Evolutionary conservation across 192 early-diverging fungal genomes (phyloP).

Genomic region (Backusella macrospora): DNA sequence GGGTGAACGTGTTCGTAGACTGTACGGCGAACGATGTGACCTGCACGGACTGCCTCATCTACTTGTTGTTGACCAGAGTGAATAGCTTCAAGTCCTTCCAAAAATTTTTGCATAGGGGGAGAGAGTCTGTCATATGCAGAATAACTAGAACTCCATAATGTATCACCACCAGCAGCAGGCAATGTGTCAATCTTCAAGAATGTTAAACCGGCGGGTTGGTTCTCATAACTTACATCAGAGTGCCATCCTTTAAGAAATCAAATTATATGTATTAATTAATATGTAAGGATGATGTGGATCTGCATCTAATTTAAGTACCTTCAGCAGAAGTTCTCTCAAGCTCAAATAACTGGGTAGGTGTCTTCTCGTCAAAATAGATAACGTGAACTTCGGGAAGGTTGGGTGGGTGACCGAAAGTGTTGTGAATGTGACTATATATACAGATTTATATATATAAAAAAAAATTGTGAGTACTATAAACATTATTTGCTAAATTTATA

Average conservation of each 20-base stretch:
- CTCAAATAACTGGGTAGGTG: not conserved
- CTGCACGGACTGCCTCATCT: not conserved
- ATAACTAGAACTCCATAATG: slow-evolving; percentile 35
- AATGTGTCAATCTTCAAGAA: slow-evolving; percentile 37
- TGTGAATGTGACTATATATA: slow-evolving; percentile 26
- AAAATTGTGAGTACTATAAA: not conserved
- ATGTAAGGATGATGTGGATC: not conserved
- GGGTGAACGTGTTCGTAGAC: slow-evolving; percentile 44
- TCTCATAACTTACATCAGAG: slow-evolving; percentile 40
- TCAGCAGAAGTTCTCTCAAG: slow-evolving; percentile 2
- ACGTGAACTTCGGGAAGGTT: slow-evolving; percentile 33
- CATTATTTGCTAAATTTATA: not conserved
- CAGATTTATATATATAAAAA: not conserved
- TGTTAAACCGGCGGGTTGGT: slow-evolving; percentile 35
- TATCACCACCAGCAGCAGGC: slow-evolving; percentile 38
- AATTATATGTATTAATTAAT: not conserved
- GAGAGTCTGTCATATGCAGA: slow-evolving; percentile 38
- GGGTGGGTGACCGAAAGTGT: slow-evolving; percentile 28
- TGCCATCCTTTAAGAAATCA: slow-evolving; percentile 27
- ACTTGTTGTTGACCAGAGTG: slow-evolving; percentile 39
- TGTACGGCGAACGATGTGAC: slow-evolving; percentile 34
- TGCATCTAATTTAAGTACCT: not conserved
- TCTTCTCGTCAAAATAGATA: slow-evolving; percentile 32
- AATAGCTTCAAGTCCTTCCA: slow-evolving; percentile 37
- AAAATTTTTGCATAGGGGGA: slow-evolving; percentile 26